Evolutionary conservation across 1,284 basidiomycete species (phyloP), one percentile per base, ranked within the genome.

Genomic region (Marasmius tenuissimus): DNA sequence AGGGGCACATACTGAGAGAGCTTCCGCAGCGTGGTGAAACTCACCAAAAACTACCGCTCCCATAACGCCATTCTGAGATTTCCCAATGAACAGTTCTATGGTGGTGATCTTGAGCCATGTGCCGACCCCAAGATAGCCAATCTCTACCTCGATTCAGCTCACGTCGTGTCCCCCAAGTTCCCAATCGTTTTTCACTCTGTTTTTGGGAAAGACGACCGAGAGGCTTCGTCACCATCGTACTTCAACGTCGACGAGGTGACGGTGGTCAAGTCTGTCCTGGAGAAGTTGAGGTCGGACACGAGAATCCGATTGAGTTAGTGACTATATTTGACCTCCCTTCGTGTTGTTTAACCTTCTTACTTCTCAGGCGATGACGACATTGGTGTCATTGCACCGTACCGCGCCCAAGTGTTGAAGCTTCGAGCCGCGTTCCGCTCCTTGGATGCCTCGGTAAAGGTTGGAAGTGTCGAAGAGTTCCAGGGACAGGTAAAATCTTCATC

Each of bases 211-310:
- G 87, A 89, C 64, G 76, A 81, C 40, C 80, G 85, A 5, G 86
- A 89, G 68, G 80, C 79, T 3, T 80, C 78, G 0, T 88, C 86
- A 0, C 87, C 86, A 0, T 89, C 87, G 0, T 89, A 85, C 73
- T 88, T 88, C 74, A 89, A 89, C 61, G 76, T 83, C 40, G 78
- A 81, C 42, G 87, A 89, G 66, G 80, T 78, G 0, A 72, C 79
- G 0, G 75, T 82, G 55, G 85, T 88, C 52, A 85, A 84, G 67
- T 64, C 77, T 79, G 18, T 58, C 69, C 27, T 59, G 54, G 34
- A 37, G 52, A 54, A 54, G 22, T 67, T 81, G 33, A 67, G 70
- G 11, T 67, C 65, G 7, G 71, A 76, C 52, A 63, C 69, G 34
- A 70, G 70, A n/a, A 67, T 75, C 34, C 60, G 65, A 39, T 61